Percentiles rank a stretch among this genome's conserved stretches.
Evolutionary conservation across 169 alveolate genomes (phyloP).

Genomic region (Theileria annulata): DNA sequence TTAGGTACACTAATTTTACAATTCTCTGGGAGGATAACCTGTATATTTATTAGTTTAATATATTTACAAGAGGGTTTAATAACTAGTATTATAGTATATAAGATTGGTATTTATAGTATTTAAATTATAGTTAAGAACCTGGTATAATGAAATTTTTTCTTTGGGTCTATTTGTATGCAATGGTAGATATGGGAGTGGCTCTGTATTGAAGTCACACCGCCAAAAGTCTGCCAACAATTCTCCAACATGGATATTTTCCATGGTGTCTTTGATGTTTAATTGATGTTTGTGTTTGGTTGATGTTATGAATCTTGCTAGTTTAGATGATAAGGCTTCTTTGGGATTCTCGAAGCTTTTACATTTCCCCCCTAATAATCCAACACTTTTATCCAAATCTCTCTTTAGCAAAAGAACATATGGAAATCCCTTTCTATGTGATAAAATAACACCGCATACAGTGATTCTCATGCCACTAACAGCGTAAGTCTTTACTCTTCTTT

Average conservation of each 20-base stretch:
- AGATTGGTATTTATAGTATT: neutral
- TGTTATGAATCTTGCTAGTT: conserved; percentile 68
- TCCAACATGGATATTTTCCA: conserved; percentile 67
- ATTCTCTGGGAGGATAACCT: conserved; percentile 45
- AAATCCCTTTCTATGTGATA: conserved; percentile 74
- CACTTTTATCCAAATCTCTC: conserved; percentile 44
- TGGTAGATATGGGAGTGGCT: conserved; percentile 71
- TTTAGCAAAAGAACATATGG: conserved; percentile 62
- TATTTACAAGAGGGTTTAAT: neutral
- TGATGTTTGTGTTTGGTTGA: conserved; percentile 29
- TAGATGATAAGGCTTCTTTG: conserved; percentile 61
- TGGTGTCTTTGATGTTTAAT: conserved; percentile 39
- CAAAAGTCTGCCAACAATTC: conserved; percentile 76
- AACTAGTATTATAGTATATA: neutral
- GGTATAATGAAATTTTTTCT: conserved; percentile 67
- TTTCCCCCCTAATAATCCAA: conserved; percentile 72
- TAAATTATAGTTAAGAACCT: conserved; percentile 31
- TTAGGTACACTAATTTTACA: conserved; percentile 40
- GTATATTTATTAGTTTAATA: neutral
- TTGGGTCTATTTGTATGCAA: conserved; percentile 70
- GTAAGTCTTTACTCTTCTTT: conserved; percentile 65
- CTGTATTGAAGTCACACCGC: conserved; percentile 69
- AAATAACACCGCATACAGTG: conserved; percentile 70
- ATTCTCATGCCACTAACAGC: conserved; percentile 69
- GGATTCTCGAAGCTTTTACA: conserved; percentile 71